Conservation (phyloP, 257 asterid species). For the Plantago elongata region DNA sequence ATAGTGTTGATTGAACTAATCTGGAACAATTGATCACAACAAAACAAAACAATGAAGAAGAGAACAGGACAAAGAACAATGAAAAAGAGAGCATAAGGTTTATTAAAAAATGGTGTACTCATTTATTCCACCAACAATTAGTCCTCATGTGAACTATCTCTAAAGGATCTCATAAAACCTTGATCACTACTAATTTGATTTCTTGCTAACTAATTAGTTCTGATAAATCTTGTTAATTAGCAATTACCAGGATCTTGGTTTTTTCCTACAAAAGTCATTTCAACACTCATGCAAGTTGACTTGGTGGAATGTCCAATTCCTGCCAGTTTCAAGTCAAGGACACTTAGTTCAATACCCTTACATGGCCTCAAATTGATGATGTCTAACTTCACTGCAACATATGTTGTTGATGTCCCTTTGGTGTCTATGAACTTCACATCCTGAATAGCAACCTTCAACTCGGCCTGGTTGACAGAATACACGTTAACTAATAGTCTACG, state of each 20-base stretch:
- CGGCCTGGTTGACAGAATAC: neutral
- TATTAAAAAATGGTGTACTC: too few relatives aligned
- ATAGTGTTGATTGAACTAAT: too few relatives aligned
- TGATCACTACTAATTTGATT: too few relatives aligned
- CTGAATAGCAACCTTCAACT: slow-evolving; percentile 6
- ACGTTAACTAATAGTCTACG: neutral
- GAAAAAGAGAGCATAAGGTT: too few relatives aligned
- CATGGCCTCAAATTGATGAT: slow-evolving; percentile 18
- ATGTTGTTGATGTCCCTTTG: slow-evolving; percentile 7
- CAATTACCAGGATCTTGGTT: slow-evolving; percentile 16
- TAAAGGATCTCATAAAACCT: too few relatives aligned
- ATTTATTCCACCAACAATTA: too few relatives aligned
- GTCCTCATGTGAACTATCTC: too few relatives aligned
- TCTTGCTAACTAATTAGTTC: too few relatives aligned
- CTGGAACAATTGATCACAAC: too few relatives aligned
- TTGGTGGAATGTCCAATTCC: slow-evolving; percentile 10
- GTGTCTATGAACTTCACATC: slow-evolving; percentile 13
- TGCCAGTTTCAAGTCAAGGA: slow-evolving; percentile 2
- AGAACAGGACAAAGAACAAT: too few relatives aligned
- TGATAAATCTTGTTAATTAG: neutral
- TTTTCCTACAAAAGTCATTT: slow-evolving; percentile 5
- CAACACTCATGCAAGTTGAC: slow-evolving; percentile 13
- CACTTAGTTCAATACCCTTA: slow-evolving; percentile 15
- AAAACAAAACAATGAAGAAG: too few relatives aligned
- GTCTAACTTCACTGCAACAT: slow-evolving; percentile 6